Evolutionary conservation across 225 moss, liverwort and hornwort genomes (phyloP).

Genomic region (Ulota crispa): DNA sequence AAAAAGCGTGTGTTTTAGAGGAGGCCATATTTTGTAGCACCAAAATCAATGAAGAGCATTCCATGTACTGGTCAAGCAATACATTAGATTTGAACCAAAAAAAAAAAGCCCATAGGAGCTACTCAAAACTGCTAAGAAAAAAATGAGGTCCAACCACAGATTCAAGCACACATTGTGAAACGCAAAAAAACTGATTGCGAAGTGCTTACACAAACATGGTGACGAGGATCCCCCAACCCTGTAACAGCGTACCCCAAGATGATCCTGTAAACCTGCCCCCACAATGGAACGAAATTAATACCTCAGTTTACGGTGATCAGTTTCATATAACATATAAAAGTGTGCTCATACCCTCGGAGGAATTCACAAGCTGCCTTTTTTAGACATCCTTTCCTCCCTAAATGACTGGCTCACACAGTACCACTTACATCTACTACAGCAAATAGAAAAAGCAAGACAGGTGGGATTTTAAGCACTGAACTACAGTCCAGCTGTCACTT

Average conservation of each 20-base stretch:
- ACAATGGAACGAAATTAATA: slow-evolving; percentile 6
- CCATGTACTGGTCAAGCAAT: too few relatives aligned
- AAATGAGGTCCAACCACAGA: not conserved
- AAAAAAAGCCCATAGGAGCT: too few relatives aligned
- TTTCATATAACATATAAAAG: not conserved
- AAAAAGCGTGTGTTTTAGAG: too few relatives aligned
- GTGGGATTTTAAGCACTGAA: not conserved
- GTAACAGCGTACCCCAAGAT: slow-evolving; percentile 79
- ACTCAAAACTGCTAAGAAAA: too few relatives aligned
- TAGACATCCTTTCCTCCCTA: not conserved
- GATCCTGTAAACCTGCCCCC: slow-evolving; percentile 84
- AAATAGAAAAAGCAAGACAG: not conserved
- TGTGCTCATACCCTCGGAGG: too few relatives aligned
- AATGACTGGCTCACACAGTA: not conserved
- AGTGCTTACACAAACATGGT: slow-evolving; percentile 83
- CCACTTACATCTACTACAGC: not conserved
- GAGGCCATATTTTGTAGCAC: too few relatives aligned
- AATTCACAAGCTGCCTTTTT: not conserved
- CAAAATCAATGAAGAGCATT: too few relatives aligned
- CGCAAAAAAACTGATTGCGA: not conserved
- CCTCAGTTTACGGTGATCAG: not conserved
- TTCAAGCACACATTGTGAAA: not conserved
- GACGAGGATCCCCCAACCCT: slow-evolving; percentile 91
- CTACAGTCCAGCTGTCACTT: not conserved
- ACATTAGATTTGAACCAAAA: too few relatives aligned